phyloP scores from a whole-genome alignment of 2,329 filamentous ascomycete species.

The Verticillium albo-atrum region DNA sequence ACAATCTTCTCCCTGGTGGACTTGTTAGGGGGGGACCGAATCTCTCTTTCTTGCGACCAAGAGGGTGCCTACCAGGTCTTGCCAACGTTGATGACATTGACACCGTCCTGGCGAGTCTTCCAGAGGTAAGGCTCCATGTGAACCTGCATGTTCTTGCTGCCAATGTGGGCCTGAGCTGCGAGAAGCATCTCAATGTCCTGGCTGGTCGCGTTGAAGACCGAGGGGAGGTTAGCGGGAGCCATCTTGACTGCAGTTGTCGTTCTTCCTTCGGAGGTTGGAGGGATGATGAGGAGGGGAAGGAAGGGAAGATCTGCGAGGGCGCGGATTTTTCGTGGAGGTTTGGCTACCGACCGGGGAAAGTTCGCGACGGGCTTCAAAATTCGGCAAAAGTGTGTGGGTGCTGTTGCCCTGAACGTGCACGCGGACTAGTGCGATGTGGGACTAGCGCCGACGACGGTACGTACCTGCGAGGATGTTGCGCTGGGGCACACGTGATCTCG shows the following conservation, averaged over 20 bases:
- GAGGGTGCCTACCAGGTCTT: slow-evolving; percentile 87
- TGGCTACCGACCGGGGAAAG: slow-evolving; percentile 3
- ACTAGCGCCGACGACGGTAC: slow-evolving; percentile 13
- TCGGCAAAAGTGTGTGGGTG: slow-evolving; percentile 7
- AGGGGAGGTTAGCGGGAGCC: slow-evolving; percentile 91
- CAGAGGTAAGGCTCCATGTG: slow-evolving; percentile 99
- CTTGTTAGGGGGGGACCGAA: slow-evolving; percentile 13
- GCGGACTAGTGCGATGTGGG: slow-evolving; percentile 16
- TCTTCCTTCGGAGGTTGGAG: slow-evolving; percentile 26
- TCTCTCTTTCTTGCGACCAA: slow-evolving; percentile 1
- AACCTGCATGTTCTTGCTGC: slow-evolving; percentile 98
- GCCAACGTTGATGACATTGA: slow-evolving; percentile 99
- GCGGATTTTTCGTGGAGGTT: background rate
- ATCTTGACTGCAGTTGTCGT: slow-evolving; percentile 62
- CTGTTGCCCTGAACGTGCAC: slow-evolving; percentile 8
- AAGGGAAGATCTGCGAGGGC: slow-evolving; percentile 19
- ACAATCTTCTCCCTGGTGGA: slow-evolving; percentile 93
- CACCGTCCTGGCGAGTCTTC: slow-evolving; percentile 98
- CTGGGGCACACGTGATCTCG: slow-evolving; percentile 22
- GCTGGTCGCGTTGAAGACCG: slow-evolving; percentile 93
- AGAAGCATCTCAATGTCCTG: slow-evolving; percentile 99
- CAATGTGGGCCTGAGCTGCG: slow-evolving; percentile 92
- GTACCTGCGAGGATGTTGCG: background rate
- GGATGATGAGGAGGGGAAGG: slow-evolving; percentile 19
- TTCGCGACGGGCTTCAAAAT: slow-evolving; percentile 4